Evolutionary conservation across 2,329 filamentous ascomycete species (phyloP).

Genomic region (Ceratocystis albifundus): DNA sequence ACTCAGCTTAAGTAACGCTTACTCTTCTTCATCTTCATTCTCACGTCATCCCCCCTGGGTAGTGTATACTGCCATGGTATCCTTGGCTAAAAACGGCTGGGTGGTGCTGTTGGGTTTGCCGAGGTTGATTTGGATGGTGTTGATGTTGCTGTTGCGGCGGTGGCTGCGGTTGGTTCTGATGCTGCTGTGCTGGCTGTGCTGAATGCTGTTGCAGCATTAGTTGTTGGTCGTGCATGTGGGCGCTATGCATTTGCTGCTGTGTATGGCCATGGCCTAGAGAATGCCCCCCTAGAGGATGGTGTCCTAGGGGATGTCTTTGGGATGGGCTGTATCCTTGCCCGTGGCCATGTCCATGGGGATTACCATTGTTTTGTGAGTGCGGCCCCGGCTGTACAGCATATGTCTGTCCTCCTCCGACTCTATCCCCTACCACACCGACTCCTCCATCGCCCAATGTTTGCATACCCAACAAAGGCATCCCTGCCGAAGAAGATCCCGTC

Average conservation of each 20-base stretch:
- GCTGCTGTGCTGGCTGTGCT: background rate
- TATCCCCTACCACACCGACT: background rate
- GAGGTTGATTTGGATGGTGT: conserved; percentile 5
- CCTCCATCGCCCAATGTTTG: background rate
- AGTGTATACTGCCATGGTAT: conserved; percentile 8
- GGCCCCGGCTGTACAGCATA: background rate
- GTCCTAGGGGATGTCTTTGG: background rate
- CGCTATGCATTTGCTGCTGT: conserved; percentile 1
- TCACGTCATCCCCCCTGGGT: background rate
- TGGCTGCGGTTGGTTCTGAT: background rate
- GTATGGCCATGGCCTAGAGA: background rate
- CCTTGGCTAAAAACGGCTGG: conserved; percentile 2
- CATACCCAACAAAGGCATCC: conserved; percentile 3
- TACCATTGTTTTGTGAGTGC: background rate
- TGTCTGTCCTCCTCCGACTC: background rate
- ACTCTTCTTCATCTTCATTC: too few species aligned
- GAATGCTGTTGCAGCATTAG: background rate
- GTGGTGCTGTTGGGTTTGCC: conserved; percentile 7
- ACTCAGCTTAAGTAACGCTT: background rate
- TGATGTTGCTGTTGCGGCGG: background rate
- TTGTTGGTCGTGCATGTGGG: background rate
- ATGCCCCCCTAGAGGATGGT: background rate
- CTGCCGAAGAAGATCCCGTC: background rate
- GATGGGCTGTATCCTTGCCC: background rate
- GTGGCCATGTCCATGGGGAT: conserved; percentile 9